Evolutionary conservation across 148 eudicot genomes (phyloP).

Genomic region (Chenopodium berlandieri): DNA sequence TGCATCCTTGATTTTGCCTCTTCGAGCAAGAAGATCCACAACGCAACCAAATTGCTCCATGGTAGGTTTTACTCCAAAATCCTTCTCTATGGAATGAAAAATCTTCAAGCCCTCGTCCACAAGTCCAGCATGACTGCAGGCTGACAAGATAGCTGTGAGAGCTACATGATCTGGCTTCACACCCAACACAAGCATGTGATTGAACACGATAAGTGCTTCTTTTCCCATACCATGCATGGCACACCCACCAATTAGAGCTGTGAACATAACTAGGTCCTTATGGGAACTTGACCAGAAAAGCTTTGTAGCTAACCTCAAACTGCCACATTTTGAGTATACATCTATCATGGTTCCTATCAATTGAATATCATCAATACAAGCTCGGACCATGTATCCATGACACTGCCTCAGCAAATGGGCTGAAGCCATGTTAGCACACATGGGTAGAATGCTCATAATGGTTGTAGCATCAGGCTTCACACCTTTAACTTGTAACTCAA

Average conservation of each 20-base stretch:
- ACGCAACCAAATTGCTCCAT: slow-evolving; percentile 71
- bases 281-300: slow-evolving; percentile 48
- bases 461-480: slow-evolving; percentile 55
- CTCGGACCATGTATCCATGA: slow-evolving; percentile 59
- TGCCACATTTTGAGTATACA: slow-evolving; percentile 65
- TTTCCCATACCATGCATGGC: slow-evolving; percentile 80
- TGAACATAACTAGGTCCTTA: slow-evolving; percentile 63
- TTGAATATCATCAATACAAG: slow-evolving; percentile 52
- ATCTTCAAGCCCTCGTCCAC: slow-evolving; percentile 59
- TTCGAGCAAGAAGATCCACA: slow-evolving; percentile 76
- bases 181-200: slow-evolving; percentile 51
- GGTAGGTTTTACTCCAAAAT: slow-evolving; percentile 40
- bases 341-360: slow-evolving; percentile 55
- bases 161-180: slow-evolving; percentile 58
- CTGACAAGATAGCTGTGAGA: slow-evolving; percentile 58
- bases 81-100: slow-evolving; percentile 50
- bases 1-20: slow-evolving; percentile 63
- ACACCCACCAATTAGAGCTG: slow-evolving; percentile 70
- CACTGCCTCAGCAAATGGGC: slow-evolving; percentile 55
- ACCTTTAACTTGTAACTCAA: slow-evolving; percentile 44
- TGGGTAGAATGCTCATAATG: slow-evolving; percentile 59
- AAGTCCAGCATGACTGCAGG: slow-evolving; percentile 76
- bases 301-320: slow-evolving; percentile 43
- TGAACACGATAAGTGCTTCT: slow-evolving; percentile 51
- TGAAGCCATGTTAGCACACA: slow-evolving; percentile 59